Percentiles rank a stretch among this genome's conserved stretches.
Evolutionary conservation across 345 rosid species (phyloP).

Genomic region (Salix caprea): DNA sequence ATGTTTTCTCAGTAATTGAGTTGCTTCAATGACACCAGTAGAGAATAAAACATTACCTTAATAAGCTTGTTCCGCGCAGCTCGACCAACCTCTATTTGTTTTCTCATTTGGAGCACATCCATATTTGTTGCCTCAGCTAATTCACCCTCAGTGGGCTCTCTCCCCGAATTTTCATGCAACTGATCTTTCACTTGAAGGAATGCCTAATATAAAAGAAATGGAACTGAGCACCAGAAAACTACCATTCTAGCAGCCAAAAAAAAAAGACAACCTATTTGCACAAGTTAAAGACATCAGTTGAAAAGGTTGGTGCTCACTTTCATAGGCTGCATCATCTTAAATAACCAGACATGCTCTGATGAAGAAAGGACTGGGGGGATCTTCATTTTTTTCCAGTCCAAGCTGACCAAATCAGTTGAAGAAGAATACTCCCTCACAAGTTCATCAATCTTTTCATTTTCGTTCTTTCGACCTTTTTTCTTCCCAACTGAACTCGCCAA

Average conservation of each 20-base stretch:
- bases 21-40: background rate
- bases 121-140: constrained; percentile 54
- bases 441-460: constrained; percentile 61
- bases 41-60: constrained; percentile 38
- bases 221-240: constrained; percentile 22
- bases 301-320: constrained; percentile 42
- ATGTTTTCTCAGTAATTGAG: background rate
- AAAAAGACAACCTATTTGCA: background rate
- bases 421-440: constrained; percentile 69
- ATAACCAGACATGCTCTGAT: constrained; percentile 79
- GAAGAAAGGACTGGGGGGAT: constrained; percentile 90
- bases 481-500: constrained; percentile 6
- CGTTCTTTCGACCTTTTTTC: constrained; percentile 29
- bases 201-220: constrained; percentile 36
- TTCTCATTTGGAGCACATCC: constrained; percentile 46
- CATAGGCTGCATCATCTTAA: constrained; percentile 91
- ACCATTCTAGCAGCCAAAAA: background rate
- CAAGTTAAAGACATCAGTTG: background rate
- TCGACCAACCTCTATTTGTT: constrained; percentile 55
- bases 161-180: constrained; percentile 42
- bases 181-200: constrained; percentile 55
- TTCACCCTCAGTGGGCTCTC: constrained; percentile 64
- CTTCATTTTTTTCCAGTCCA: constrained; percentile 96
- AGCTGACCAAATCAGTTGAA: constrained; percentile 63
- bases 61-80: constrained; percentile 93